Conservation (phyloP, 805 yeast genomes). For the Suhomyces tanzawaensis region DNA sequence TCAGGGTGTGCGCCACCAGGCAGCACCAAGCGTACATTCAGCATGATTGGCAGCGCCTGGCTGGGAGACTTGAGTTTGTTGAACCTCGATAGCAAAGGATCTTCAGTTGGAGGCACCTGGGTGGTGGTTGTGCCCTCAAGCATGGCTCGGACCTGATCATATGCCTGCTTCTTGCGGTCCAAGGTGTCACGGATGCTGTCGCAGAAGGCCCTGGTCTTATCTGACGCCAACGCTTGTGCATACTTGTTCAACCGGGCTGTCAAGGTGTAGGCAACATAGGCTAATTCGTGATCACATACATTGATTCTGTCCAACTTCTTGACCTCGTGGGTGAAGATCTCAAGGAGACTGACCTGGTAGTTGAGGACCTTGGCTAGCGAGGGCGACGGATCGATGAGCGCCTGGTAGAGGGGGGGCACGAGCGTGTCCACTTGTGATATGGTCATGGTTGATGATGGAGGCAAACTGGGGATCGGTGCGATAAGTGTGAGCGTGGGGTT, state of each 20-base stretch:
- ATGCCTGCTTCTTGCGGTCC: constrained; percentile 11
- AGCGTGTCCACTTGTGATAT: neutral
- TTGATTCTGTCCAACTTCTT: constrained; percentile 26
- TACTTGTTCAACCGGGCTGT: constrained; percentile 14
- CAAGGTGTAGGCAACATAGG: constrained; percentile 25
- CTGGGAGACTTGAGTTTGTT: constrained; percentile 14
- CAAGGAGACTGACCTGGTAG: constrained; percentile 32
- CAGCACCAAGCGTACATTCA: too few relatives aligned
- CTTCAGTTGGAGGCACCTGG: constrained; percentile 6
- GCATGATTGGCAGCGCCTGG: neutral
- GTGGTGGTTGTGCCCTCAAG: neutral
- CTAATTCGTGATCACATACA: constrained; percentile 38
- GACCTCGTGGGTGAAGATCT: constrained; percentile 32
- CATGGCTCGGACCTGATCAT: constrained; percentile 5
- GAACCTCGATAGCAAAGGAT: constrained; percentile 27
- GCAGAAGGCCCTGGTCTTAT: constrained; percentile 16
- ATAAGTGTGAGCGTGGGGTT: too few relatives aligned
- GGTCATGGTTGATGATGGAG: neutral
- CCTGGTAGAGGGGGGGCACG: neutral
- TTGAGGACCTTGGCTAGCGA: constrained; percentile 18
- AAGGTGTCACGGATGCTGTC: constrained; percentile 16
- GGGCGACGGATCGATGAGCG: neutral
- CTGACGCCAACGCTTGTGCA: constrained; percentile 5
- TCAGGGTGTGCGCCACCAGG: constrained; percentile 3
- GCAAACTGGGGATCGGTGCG: too few relatives aligned